Evolutionary conservation across 169 alveolate species (phyloP), one percentile per base, ranked within the genome.

Genomic region (Nephromyces sp.): DNA sequence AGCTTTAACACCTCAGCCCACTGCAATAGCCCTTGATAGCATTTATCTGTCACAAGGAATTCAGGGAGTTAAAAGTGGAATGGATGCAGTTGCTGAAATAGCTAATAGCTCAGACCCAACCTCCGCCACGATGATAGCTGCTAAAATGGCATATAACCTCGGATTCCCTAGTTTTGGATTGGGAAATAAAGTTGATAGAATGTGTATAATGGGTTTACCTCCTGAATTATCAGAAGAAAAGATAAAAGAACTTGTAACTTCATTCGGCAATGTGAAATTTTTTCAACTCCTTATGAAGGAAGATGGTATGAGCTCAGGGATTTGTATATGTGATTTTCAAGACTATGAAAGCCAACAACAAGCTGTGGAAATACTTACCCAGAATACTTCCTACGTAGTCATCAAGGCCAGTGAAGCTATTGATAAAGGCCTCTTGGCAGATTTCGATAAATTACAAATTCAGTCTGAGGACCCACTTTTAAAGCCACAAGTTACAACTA

Each of bases 401-500:
- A 77, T 82, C 6, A 27, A 70, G 29, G 92, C 92, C 1, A 80
- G 78, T 8, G 88, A 86, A 29, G 92, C 89, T 1, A 81, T 86
- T 8, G 69, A 74, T 51, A 73, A 86, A 31, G 91, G 83, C 22
- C 63, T 68, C 3, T 74, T 84, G 31, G 79, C 84, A 28, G 68
- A 68, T 0, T 62, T 80, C 28, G 65, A 80, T n/a, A 75, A 84
- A 53, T n/a, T 43, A n/a, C 57, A 43, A 43, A 43, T 43, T 43
- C 57, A 43, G n/a, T 43, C 57, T 15, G 57, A n/a, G 15, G 57
- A 43, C n/a, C 57, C 15, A 43, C 69, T 86, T 28, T 79, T 86
- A 78, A 68, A 80, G 74, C 73, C 91, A 2, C 87, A 86, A 29
- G 80, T 85, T 8, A 89, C 92, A 33, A 88, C 82, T 15, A 67